Evolutionary conservation across 352 stramenopile genomes (phyloP).

Genomic region (Bremia lactucae): DNA sequence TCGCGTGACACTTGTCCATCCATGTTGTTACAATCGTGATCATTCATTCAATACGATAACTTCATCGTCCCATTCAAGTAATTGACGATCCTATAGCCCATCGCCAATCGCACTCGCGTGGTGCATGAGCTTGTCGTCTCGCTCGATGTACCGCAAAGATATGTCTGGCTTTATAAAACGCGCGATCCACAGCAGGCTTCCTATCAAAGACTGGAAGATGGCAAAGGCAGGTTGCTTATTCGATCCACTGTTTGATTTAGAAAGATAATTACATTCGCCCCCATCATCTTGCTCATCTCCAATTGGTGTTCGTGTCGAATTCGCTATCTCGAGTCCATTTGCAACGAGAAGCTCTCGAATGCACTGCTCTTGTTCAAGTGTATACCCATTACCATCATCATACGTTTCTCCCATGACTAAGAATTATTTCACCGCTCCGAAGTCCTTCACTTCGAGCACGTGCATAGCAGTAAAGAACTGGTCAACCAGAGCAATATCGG

Average conservation of each 20-base stretch:
- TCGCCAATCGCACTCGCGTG: not conserved
- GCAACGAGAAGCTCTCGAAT: no score
- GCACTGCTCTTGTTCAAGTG: not conserved
- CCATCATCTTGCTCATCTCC: not conserved
- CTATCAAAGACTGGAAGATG: not conserved
- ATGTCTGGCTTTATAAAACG: not conserved
- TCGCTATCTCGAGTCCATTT: no score
- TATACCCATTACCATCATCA: not conserved
- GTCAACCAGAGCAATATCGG: no score
- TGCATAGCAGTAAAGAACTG: no score
- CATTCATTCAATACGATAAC: not conserved
- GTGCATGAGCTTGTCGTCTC: not conserved
- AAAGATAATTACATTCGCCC: no score
- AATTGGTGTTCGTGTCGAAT: constrained; percentile 1
- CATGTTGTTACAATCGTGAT: no score
- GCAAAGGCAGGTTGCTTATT: no score
- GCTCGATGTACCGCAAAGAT: not conserved
- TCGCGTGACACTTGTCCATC: no score
- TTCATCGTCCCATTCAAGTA: no score
- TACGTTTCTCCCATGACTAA: not conserved
- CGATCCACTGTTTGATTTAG: no score
- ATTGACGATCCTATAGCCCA: no score
- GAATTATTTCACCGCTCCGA: not conserved
- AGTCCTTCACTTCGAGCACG: not conserved
- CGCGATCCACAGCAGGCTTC: not conserved